phyloP scores from a whole-genome alignment of 2,329 filamentous ascomycete genomes.

The Cytospora piceae region DNA sequence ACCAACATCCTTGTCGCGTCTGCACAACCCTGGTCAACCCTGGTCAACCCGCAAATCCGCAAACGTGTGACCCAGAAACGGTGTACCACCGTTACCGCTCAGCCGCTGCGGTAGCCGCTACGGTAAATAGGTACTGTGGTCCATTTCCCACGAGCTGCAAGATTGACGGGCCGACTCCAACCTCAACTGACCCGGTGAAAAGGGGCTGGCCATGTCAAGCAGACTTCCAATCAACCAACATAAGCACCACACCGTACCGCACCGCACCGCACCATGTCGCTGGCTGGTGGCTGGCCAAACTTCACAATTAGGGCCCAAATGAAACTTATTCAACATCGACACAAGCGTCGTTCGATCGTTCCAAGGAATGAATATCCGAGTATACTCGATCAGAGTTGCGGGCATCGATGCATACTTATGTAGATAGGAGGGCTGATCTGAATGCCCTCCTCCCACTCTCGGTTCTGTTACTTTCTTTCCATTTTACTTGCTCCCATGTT shows the following conservation, averaged over 20 bases:
- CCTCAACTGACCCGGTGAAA: neutral
- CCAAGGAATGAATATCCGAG: neutral
- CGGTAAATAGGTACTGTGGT: neutral
- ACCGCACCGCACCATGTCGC: too few relatives aligned
- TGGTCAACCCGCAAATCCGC: neutral
- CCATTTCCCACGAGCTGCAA: neutral
- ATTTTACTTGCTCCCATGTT: neutral
- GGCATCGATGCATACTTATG: neutral
- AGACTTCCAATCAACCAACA: neutral
- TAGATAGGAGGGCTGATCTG: neutral
- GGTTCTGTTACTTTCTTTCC: neutral
- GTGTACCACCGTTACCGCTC: neutral
- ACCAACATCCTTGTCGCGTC: neutral
- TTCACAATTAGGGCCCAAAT: neutral
- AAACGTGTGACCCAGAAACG: neutral
- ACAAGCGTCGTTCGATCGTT: too few relatives aligned
- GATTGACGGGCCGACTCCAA: neutral
- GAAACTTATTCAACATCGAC: too few relatives aligned
- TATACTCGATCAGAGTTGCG: neutral
- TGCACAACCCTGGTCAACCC: neutral
- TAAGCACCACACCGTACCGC: neutral
- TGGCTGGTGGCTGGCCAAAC: too few relatives aligned
- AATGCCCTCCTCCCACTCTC: neutral
- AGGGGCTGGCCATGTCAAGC: neutral
- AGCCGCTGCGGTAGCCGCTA: neutral